Conservation (phyloP, 2,329 filamentous ascomycete genomes). For the Monosporascus sp. region DNA sequence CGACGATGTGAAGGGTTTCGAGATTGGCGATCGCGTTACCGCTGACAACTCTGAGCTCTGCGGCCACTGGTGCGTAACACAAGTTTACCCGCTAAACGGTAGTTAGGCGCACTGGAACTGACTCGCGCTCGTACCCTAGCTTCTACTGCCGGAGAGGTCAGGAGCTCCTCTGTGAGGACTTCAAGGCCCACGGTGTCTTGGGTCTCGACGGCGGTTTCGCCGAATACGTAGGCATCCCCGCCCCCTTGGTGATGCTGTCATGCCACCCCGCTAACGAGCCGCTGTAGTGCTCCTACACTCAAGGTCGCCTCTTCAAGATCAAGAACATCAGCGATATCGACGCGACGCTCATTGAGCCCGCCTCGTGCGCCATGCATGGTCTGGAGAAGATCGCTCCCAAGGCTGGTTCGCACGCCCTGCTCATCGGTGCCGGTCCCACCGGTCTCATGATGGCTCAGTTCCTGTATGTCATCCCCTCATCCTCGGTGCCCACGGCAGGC, state of each 20-base stretch:
- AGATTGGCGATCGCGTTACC: slow-evolving; percentile 58
- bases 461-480: slow-evolving; percentile 12
- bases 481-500: background rate
- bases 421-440: slow-evolving; percentile 63
- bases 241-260: slow-evolving; percentile 40
- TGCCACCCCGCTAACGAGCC: background rate
- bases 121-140: slow-evolving; percentile 15
- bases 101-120: background rate
- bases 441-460: slow-evolving; percentile 45
- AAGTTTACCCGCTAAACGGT: background rate
- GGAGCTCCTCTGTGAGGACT: slow-evolving; percentile 62
- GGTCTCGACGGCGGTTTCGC: slow-evolving; percentile 67
- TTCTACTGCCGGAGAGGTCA: slow-evolving; percentile 69
- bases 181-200: slow-evolving; percentile 58
- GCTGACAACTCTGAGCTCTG: slow-evolving; percentile 63
- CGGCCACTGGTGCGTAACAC: slow-evolving; percentile 47
- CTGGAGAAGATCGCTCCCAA: slow-evolving; percentile 63
- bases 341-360: slow-evolving; percentile 64
- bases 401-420: slow-evolving; percentile 58
- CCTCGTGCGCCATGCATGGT: slow-evolving; percentile 66
- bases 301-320: slow-evolving; percentile 57
- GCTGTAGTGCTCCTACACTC: slow-evolving; percentile 38
- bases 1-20: slow-evolving; percentile 52
- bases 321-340: slow-evolving; percentile 62
- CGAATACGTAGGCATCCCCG: slow-evolving; percentile 45